Evolutionary conservation across 768 basidiomycete genomes (phyloP).

Genomic region (Termitomyces sp.): DNA sequence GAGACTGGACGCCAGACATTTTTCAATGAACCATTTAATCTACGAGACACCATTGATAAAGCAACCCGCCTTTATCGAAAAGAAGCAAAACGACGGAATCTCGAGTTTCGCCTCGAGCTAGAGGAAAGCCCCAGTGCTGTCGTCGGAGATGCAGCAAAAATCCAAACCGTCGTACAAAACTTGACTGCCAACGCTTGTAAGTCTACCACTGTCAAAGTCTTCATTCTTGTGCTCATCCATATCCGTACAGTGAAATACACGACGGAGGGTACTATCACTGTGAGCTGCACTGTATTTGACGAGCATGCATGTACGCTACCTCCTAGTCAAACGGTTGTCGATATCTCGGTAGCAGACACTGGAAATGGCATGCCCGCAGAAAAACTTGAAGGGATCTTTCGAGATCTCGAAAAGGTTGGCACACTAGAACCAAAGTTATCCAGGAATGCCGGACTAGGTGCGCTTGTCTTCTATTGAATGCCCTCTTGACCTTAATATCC

Average conservation of each 20-base stretch:
- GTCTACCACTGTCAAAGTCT: conserved; percentile 14
- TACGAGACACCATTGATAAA: conserved; percentile 56
- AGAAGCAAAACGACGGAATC: conserved; percentile 60
- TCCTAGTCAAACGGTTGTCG: conserved; percentile 50
- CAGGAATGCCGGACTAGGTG: conserved; percentile 46
- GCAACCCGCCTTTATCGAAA: conserved; percentile 59
- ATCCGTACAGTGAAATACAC: conserved; percentile 66
- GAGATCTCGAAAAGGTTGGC: conserved; percentile 79
- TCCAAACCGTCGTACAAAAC: conserved; percentile 75
- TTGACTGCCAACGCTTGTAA: conserved; percentile 70
- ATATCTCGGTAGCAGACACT: conserved; percentile 70
- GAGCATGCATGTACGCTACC: conserved; percentile 49
- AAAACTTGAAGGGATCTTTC: conserved; percentile 73
- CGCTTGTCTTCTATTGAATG: conserved; percentile 8
- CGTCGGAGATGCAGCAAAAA: conserved; percentile 70
- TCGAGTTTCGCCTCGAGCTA: conserved; percentile 58
- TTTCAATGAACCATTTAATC: conserved; percentile 74
- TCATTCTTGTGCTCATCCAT: neutral
- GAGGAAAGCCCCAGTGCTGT: conserved; percentile 53
- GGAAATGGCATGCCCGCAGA: conserved; percentile 65
- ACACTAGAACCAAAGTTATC: conserved; percentile 35
- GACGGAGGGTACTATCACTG: conserved; percentile 50
- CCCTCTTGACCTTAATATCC: neutral
- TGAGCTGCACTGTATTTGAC: conserved; percentile 49
- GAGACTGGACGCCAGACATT: conserved; percentile 74